Evolutionary conservation across 2,329 filamentous ascomycete species (phyloP), one percentile per base, ranked within the genome.

Genomic region (Amesomyces nigricolor): DNA sequence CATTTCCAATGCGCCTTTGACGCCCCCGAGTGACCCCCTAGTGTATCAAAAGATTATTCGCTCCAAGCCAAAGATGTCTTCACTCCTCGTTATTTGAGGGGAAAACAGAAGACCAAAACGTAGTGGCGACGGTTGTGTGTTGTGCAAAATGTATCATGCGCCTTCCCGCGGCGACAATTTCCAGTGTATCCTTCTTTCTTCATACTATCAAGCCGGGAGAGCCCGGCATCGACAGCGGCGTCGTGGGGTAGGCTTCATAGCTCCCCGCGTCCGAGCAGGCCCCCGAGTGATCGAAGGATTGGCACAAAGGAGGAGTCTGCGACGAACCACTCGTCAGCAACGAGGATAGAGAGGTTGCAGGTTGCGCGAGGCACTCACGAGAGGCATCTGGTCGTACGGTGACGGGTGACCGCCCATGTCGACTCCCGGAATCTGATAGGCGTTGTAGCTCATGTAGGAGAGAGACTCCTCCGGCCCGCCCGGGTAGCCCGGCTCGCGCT

Each of bases 271-370:
- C 82, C 32, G 81, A 85, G 69, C 81, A 82, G 65, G 75, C 78
- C 58, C 80, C 74, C 51, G 85, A 88, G 68, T 83, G 80, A 65
- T 88, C 85, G 70, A 84, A 88, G 29, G 83, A 86, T 68, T 87
- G 85, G 65, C 85, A 87, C 64, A 90, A 81, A 67, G 87, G 85
- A 73, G 87, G 87, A 71, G 87, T 90, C 87, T 91, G 74, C 65
- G 63, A n/a, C 70, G 30, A 14, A 43, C 29, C 64, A 71, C 69
- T 70, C 70, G 74, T 80, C 76, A 79, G 78, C 75, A 75, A 72
- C 69, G 57, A 60, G 51, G 56, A 51, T 47, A 53, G 48, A 58
- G 46, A 54, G 55, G 50, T 49, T 54, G 39, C 29, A 68, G 66
- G 66, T 71, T 68, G 67, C 73, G 74, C 66, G 74, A 74, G 43